Percentiles rank a stretch among this genome's conserved stretches.
Conservation (phyloP, 148 eudicot genomes). For the Rhododendron ferrugineum region DNA sequence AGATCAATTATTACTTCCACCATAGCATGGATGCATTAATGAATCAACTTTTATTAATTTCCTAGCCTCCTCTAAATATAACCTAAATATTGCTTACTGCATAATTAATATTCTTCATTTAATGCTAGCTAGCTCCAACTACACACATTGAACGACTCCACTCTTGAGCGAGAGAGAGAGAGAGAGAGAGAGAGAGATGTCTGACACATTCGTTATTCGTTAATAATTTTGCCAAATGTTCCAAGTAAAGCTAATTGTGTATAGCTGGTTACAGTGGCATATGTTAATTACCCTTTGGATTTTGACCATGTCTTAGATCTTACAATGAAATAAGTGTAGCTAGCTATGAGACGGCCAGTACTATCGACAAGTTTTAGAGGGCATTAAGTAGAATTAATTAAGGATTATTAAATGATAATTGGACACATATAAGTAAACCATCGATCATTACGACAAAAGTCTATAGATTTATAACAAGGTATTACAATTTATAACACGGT, state of each 20-base stretch:
- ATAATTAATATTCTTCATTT: not conserved
- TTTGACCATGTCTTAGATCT: not conserved
- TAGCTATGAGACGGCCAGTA: not conserved
- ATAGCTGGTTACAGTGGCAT: not conserved
- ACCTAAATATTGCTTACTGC: not conserved
- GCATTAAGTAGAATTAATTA: not conserved
- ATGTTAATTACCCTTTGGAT: not conserved
- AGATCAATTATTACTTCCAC: too few relatives aligned
- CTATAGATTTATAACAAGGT: too few relatives aligned
- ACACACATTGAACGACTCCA: not conserved
- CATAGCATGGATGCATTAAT: too few relatives aligned
- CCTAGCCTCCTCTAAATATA: too few relatives aligned
- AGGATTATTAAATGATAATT: too few relatives aligned
- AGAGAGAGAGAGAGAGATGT: too few relatives aligned
- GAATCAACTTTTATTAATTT: too few relatives aligned
- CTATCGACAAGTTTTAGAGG: not conserved
- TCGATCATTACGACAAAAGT: too few relatives aligned
- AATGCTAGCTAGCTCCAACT: not conserved
- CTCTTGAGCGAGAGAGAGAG: not conserved
- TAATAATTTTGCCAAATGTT: too few relatives aligned
- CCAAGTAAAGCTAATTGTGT: not conserved
- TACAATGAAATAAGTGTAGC: not conserved
- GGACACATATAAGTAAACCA: too few relatives aligned
- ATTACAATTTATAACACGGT: too few relatives aligned
- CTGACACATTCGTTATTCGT: too few relatives aligned